These are phyloP conservation scores for Lophiostoma macrostomum DNA, from an alignment of 495 filamentous ascomycete species.

Conservation along the genomic window DNA sequence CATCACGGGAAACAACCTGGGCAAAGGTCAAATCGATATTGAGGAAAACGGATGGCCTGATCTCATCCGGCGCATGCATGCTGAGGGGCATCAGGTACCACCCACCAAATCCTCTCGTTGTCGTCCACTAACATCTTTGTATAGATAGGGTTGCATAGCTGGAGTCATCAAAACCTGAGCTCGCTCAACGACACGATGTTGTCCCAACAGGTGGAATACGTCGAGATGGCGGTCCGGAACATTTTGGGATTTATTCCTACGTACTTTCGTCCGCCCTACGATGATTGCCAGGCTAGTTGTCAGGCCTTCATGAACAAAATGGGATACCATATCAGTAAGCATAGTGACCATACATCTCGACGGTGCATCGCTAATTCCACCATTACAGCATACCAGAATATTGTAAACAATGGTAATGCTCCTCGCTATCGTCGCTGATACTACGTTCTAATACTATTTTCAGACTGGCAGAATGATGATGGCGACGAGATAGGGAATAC, in stretches of 20 bases:
- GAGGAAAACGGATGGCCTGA: constrained; percentile 48
- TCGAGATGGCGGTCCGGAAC: neutral
- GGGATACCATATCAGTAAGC: constrained; percentile 10
- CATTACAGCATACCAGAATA: no score
- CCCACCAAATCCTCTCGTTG: no score
- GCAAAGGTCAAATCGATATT: constrained; percentile 66
- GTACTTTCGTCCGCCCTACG: neutral
- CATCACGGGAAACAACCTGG: constrained; percentile 67
- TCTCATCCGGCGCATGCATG: neutral
- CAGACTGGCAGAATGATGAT: no score
- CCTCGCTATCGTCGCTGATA: no score
- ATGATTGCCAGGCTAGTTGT: neutral
- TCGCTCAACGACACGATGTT: neutral
- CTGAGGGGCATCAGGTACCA: neutral
- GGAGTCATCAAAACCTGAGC: neutral
- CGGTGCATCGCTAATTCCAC: no score
- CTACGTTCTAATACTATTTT: no score
- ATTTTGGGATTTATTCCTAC: neutral
- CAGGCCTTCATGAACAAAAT: neutral
- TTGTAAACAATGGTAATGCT: no score
- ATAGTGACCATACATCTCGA: no score
- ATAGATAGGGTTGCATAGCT: no score
- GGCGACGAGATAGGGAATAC: no score
- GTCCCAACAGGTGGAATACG: neutral
- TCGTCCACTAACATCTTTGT: no score